Conservation (phyloP, 352 stramenopile species). For the Globisporangium spinosum region DNA sequence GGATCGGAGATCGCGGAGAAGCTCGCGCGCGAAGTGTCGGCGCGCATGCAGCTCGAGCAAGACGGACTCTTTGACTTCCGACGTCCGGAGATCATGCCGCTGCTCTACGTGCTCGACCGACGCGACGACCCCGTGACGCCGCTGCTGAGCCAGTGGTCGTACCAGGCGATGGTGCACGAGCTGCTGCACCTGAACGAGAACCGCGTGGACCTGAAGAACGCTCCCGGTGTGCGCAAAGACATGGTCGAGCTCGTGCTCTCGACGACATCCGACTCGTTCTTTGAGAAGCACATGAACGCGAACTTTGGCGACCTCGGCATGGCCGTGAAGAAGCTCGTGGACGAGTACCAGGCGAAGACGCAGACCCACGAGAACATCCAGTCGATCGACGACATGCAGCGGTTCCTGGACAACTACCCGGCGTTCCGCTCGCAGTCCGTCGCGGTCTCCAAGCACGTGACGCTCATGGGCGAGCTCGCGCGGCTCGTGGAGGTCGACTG, state of each 20-base stretch:
- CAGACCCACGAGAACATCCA: constrained; percentile 86
- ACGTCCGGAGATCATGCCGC: constrained; percentile 70
- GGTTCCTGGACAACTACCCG: constrained; percentile 97
- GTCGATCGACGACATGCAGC: constrained; percentile 98
- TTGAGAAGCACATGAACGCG: constrained; percentile 93
- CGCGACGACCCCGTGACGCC: constrained; percentile 98
- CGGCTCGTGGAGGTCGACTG: constrained; percentile 95
- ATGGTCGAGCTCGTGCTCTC: constrained; percentile 98
- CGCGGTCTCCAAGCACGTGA: constrained; percentile 98
- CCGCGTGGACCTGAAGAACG: constrained; percentile 93
- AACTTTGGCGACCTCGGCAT: constrained; percentile 98
- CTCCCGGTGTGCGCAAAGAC: constrained; percentile 93
- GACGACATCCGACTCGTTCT: constrained; percentile 95
- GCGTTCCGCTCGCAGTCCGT: constrained; percentile 94
- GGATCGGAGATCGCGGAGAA: constrained; percentile 91
- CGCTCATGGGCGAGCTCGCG: constrained; percentile 97
- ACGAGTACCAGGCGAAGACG: constrained; percentile 82
- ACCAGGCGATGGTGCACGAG: constrained; percentile 99
- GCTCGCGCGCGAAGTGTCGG: constrained; percentile 92
- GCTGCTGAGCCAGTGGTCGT: constrained; percentile 97
- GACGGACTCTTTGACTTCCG: constrained; percentile 98
- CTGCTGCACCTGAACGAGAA: constrained; percentile 98
- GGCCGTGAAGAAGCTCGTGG: constrained; percentile 95
- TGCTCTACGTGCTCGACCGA: constrained; percentile 95
- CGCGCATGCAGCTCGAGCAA: constrained; percentile 90